Base-by-base conservation (phyloP, 768 basidiomycete genomes). In the Russula emetica region DNA sequence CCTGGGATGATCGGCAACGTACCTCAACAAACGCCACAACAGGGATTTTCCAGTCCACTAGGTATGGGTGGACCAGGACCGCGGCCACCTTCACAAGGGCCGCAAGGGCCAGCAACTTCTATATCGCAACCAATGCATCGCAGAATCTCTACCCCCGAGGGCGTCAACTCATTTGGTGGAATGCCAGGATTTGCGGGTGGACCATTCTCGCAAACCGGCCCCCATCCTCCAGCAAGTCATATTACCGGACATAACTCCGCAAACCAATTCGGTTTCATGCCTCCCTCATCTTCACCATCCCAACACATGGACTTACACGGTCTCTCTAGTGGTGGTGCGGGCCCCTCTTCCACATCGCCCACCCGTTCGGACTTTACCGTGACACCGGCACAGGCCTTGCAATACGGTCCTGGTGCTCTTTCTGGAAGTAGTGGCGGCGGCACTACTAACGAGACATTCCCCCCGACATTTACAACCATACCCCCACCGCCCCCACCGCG, bases 371-470 rank as follows among this genome's bases (percentile, higher is more conserved):
- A 73, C 9, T 84, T 85, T 69, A 79, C 79, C 32, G 71, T 79
- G 14, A 87, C 86, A 0, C 85, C 87, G 2, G 84, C 85, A 2
- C 87, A 90, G 70, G 82, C 63, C 34, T 11, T 82, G 60, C 79
- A 84, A 83, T 85, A 78, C 79, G 78, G 64, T 28, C 53, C 51
- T 32, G 62, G 59, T 58, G 64, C 54, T 50, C 52, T 67, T 11
- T 60, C 59, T 60, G 67, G 63, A 36, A 51, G 53, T 47, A 47
- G 52, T 11, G 44, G 52, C 51, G 47, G 62, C 34, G n/a, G 36
- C 65, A 18, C 68, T 63, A 18, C 68, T 63, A 32, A 67, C 51
- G 74, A 77, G 53, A 70, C 63, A 40, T 80, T 75, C 61, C 51
- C 66, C 38, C 34, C 69, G 60, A 72, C 74, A 67, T 79, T 78